Evolutionary conservation across 2,329 filamentous ascomycete genomes (phyloP), one percentile per base, ranked within the genome.

Genomic region (Sporothrix curviconia): DNA sequence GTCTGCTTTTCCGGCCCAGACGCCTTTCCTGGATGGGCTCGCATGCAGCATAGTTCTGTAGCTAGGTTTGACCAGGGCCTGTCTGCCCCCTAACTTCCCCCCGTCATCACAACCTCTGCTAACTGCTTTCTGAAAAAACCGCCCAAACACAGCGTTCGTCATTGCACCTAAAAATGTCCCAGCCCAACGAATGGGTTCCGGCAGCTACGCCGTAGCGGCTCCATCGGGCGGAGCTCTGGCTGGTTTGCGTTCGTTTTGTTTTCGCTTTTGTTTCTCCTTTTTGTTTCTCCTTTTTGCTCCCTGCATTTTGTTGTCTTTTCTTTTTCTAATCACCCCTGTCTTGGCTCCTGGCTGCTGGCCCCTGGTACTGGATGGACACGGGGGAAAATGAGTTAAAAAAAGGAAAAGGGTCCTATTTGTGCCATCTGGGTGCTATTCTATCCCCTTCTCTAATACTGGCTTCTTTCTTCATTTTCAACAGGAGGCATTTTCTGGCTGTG

Each of bases 101-200:
- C 28, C 7, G 15, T 25, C 46, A 49, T 30, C 25, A 37, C 24
- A 22, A 25, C 25, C 17, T 14, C 36, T n/a, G n/a, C 30, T 40
- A 37, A 40, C 44, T 32, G 54, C 22, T 34, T 50, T 34, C 36
- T 47, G 43, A 4, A 56, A 17, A 43, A 24, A 37, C 17, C 25
- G 34, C 34, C 30, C 50, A 42, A 34, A 34, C 37, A 40, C 25
- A 40, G n/a, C 14, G 24, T 43, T 46, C 58, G 25, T 32, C 44
- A 40, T 53, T 51, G 39, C 39, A 39, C 52, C 40, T 52, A 34
- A 50, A n/a, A 39, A 43, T 43, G 56, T 49, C 52, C 59, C 56
- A 59, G 59, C 57, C 59, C 57, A 60, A 51, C 49, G 52, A 56
- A 56, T 59, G 58, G 58, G 58, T 57, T 56, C 58, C 58, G 58